A percentile compares a stretch with the other conserved stretches of the same genome.
Evolutionary conservation across 805 yeast genomes (phyloP).

Genomic region (Lachancea kluyveri): DNA sequence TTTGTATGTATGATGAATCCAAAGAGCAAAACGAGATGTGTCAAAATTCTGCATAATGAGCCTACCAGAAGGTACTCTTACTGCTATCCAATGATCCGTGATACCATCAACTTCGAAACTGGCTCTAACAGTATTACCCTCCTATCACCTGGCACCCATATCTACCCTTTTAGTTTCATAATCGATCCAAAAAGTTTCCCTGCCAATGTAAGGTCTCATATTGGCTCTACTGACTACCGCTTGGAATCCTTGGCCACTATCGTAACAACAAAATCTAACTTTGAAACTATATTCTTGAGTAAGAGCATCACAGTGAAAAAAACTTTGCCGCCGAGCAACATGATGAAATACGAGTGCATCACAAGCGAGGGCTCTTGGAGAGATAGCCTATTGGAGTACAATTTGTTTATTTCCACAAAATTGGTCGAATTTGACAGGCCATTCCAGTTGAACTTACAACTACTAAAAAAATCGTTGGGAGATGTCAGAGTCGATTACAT

Average conservation of each 20-base stretch:
- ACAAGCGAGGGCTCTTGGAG: conserved; percentile 2
- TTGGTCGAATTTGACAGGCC: conserved; percentile 7
- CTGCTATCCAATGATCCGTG: conserved; percentile 6
- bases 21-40: conserved; percentile 2
- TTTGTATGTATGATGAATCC: conserved; percentile 3
- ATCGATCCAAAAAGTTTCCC: conserved; percentile 11
- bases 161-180: conserved; percentile 8
- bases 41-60: not conserved
- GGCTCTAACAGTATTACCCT: conserved; percentile 1
- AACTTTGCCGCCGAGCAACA: conserved; percentile 4
- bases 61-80: not conserved
- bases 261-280: conserved; percentile 3
- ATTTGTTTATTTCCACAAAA: conserved; percentile 6
- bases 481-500: conserved; percentile 1
- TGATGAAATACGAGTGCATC: conserved; percentile 2
- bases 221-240: conserved; percentile 14
- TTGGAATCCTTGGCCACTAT: conserved; percentile 8
- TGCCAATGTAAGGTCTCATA: conserved; percentile 7
- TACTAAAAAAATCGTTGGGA: not conserved
- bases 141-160: conserved; percentile 7
- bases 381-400: conserved; percentile 5
- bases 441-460: conserved; percentile 6
- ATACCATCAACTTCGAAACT: conserved; percentile 3
- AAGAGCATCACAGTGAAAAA: conserved; percentile 3
- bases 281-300: conserved; percentile 8